Percentiles rank a stretch among this genome's conserved stretches.
These are phyloP conservation scores for Diaporthe humulicola DNA, from an alignment of 2,329 filamentous ascomycete species.

Conservation along the genomic window DNA sequence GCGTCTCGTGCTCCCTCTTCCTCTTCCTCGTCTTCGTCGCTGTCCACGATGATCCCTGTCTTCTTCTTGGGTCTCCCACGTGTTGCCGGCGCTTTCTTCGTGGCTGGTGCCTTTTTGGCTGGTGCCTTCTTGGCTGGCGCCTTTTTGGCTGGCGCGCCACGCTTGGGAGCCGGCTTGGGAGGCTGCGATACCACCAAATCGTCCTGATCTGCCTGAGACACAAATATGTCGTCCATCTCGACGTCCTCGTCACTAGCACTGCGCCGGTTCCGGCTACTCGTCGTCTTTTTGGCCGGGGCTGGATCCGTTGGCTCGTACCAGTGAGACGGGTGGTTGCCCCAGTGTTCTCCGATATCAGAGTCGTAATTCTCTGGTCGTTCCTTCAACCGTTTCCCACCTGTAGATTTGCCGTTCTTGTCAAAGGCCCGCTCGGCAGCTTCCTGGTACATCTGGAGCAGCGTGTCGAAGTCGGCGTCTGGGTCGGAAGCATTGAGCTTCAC, in stretches of 20 bases:
- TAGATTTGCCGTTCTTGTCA: constrained; percentile 63
- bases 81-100: constrained; percentile 60
- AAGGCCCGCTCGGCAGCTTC: constrained; percentile 79
- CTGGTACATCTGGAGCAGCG: constrained; percentile 80
- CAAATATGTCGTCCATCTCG: constrained; percentile 56
- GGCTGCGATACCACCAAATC: constrained; percentile 60
- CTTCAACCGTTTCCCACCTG: constrained; percentile 72
- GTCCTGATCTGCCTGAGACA: constrained; percentile 57
- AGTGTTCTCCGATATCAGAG: constrained; percentile 87
- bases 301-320: constrained; percentile 55
- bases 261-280: constrained; percentile 51
- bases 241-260: constrained; percentile 64
- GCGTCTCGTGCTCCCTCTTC: constrained; percentile 44
- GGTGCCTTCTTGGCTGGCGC: constrained; percentile 49
- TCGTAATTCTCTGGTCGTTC: constrained; percentile 88
- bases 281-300: neutral
- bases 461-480: constrained; percentile 75
- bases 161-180: constrained; percentile 46
- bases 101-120: constrained; percentile 53
- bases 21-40: constrained; percentile 55
- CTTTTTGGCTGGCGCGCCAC: constrained; percentile 47
- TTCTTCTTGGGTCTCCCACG: constrained; percentile 60
- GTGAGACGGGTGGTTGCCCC: constrained; percentile 84
- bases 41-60: constrained; percentile 52
- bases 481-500: constrained; percentile 75